Evolutionary conservation across 208 protist genomes (phyloP), one percentile per base, ranked within the genome.

Genomic region (Lotmaria passim): DNA sequence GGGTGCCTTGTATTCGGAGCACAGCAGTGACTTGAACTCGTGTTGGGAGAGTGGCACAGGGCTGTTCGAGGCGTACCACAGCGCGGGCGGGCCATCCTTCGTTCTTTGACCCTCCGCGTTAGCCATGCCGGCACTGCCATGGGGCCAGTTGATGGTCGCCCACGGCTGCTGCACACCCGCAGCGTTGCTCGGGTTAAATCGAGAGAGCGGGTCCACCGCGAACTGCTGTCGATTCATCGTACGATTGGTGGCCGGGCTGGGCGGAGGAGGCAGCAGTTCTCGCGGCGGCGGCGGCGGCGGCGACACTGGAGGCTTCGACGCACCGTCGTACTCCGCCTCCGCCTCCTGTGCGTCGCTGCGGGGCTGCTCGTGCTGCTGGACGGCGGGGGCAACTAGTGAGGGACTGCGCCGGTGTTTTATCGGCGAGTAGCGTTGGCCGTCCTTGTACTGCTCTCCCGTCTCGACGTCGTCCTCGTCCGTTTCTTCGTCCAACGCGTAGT

Each of bases 21-120:
- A 85, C 50, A 94, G 69, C 26, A 94, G 75, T 15, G 50, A 73
- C 62, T 94, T 90, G 74, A 92, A 94, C 63, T 90, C 82, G 67
- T 38, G 64, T 33, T 73, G 58, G 0, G 73, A 69, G 8, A 78
- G 58, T 26, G 73, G 73, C 6, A 61, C 65, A 15, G 58, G 31
- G 34, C 58, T 78, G 59, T 64, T 62, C 39, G 69, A 55, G 41
- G 65, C 60, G 61, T 72, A 67, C 73, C 63, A 74, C 44, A 69
- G 58, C 12, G 46, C 64, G 31, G 62, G 66, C 34, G 61, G 55
- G 19, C 69, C 50, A 31, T 70, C 61, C 46, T 73, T 67, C 3
- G 28, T 17, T 34, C 66, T 65, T 1, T 50, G 24, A 12, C 5
- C 39, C 6, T 7, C 46, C n/a, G 3, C 30, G 24, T 2, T 31